Percentiles rank a stretch among this genome's conserved stretches.
These are phyloP conservation scores for Penicillium griseofulvum DNA, from an alignment of 2,329 filamentous ascomycete genomes.

Conservation along the genomic window DNA sequence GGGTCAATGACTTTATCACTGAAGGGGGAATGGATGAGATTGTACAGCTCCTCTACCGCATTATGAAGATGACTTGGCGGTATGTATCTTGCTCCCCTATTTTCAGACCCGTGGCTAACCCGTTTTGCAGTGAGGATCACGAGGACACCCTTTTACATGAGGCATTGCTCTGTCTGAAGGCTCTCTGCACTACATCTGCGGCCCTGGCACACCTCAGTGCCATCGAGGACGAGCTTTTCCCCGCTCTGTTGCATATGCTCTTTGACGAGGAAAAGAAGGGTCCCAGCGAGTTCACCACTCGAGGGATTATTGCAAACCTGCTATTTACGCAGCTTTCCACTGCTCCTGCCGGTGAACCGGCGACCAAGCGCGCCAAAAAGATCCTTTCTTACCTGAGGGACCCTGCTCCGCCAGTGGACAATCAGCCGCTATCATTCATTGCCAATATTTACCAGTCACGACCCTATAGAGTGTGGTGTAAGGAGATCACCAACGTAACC, in stretches of 20 bases:
- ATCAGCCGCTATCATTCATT: constrained; percentile 79
- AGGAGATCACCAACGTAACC: constrained; percentile 86
- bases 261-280: constrained; percentile 99
- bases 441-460: constrained; percentile 82
- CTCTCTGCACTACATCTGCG: constrained; percentile 83
- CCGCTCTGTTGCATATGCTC: constrained; percentile 79
- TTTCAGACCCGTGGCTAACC: constrained; percentile 23
- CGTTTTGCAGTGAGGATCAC: constrained; percentile 72
- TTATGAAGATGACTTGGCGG: constrained; percentile 96
- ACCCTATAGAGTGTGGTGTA: constrained; percentile 91
- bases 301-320: constrained; percentile 83
- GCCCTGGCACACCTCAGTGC: constrained; percentile 78
- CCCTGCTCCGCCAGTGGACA: constrained; percentile 70
- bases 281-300: constrained; percentile 91
- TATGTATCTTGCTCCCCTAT: constrained; percentile 43
- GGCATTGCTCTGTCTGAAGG: constrained; percentile 87
- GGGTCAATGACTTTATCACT: constrained; percentile 89
- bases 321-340: constrained; percentile 84
- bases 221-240: constrained; percentile 79
- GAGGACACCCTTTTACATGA: constrained; percentile 92
- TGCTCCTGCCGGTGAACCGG: constrained; percentile 60
- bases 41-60: constrained; percentile 80
- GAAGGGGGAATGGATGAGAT: constrained; percentile 92
- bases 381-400: constrained; percentile 79
- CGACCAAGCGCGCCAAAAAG: constrained; percentile 62